phyloP scores from a whole-genome alignment of 192 early-diverging fungal genomes.

The Phlyctochytrium arcticum region DNA sequence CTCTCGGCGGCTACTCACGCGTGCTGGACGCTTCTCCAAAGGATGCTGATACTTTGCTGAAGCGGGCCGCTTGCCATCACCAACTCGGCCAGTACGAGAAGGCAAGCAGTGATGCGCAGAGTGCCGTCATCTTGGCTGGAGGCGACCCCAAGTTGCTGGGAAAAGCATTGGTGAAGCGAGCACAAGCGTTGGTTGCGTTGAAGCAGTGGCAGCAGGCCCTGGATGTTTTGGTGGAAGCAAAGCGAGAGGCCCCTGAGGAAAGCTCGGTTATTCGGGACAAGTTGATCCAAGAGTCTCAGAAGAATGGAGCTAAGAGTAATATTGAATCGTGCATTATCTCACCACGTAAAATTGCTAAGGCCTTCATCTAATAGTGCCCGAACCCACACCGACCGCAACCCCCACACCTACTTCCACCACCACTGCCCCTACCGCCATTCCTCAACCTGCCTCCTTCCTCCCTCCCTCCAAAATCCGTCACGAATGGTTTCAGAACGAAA shows the following conservation, averaged over 20 bases:
- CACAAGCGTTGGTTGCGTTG: constrained; percentile 20
- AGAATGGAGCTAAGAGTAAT: no score
- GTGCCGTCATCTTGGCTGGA: constrained; percentile 53
- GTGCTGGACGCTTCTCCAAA: constrained; percentile 61
- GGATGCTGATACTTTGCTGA: constrained; percentile 63
- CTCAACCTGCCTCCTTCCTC: constrained; percentile 31
- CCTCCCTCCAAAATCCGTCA: constrained; percentile 65
- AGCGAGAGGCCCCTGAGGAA: constrained; percentile 26
- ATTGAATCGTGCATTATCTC: no score
- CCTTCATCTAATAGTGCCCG: background rate
- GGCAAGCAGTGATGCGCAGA: constrained; percentile 64
- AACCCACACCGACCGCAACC: background rate
- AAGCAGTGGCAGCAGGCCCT: constrained; percentile 48
- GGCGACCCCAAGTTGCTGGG: constrained; percentile 50
- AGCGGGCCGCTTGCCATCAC: constrained; percentile 59
- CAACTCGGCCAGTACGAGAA: constrained; percentile 57
- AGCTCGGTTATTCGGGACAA: no score
- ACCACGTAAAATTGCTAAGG: background rate
- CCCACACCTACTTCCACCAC: background rate
- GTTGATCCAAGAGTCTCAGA: no score
- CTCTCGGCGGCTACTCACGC: constrained; percentile 64
- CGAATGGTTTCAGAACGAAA: constrained; percentile 98
- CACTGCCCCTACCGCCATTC: constrained; percentile 26
- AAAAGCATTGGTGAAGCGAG: constrained; percentile 67
- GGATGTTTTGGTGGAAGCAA: constrained; percentile 41